phyloP scores from a whole-genome alignment of 2,329 filamentous ascomycete genomes.

The Beauveria scarabaeidicola region DNA sequence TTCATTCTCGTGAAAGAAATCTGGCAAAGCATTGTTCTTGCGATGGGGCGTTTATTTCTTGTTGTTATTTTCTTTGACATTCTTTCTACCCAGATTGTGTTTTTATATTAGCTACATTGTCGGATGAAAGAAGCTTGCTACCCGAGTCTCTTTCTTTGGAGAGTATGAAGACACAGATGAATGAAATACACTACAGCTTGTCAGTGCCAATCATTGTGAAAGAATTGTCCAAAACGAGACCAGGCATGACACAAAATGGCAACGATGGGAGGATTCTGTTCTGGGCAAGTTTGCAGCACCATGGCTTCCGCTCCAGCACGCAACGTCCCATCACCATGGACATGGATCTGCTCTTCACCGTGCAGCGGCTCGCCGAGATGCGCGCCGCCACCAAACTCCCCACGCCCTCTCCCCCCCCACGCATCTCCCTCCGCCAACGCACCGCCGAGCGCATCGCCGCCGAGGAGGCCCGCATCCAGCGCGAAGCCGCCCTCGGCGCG shows the following conservation, averaged over 20 bases:
- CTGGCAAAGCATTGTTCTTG: not conserved
- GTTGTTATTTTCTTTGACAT: not conserved
- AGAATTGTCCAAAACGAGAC: not conserved
- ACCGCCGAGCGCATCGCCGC: not conserved
- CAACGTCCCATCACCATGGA: not conserved
- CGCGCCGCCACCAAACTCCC: not conserved
- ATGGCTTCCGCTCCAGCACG: not conserved
- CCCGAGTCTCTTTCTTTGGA: not conserved
- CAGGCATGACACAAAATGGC: not conserved
- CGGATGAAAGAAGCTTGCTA: not conserved
- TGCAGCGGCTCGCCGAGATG: not conserved
- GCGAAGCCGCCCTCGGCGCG: not conserved
- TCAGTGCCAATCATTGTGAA: not conserved
- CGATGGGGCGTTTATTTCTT: not conserved
- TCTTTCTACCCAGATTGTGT: not conserved
- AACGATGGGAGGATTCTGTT: too few relatives aligned
- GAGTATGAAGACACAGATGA: not conserved
- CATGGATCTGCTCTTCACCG: not conserved
- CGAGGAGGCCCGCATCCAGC: not conserved
- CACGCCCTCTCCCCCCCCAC: not conserved
- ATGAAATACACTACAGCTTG: not conserved
- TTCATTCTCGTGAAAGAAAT: not conserved
- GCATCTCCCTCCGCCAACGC: not conserved
- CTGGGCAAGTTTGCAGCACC: too few relatives aligned
- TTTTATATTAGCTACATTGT: constrained; percentile 2